phyloP scores from a whole-genome alignment of 176 grass and related monocot species.

The Aegilops sharonensis region DNA sequence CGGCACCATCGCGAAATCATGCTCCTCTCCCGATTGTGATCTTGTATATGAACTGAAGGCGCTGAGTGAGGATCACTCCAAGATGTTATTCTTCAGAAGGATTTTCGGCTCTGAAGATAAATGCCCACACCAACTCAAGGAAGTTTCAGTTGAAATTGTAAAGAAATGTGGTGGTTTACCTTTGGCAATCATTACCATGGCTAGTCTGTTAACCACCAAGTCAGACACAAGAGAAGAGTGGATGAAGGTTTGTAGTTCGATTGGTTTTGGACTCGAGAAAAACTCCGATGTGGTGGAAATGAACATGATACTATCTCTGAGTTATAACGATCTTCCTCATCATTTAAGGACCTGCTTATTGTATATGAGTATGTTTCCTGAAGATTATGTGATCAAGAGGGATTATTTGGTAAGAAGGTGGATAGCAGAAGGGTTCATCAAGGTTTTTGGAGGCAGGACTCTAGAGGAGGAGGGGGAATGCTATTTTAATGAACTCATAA shows the following conservation, averaged over 20 bases:
- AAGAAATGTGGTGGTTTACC: conserved; percentile 52
- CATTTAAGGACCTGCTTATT: conserved; percentile 51
- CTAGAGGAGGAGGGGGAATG: conserved; percentile 44
- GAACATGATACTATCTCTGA: conserved; percentile 47
- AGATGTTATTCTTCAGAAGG: conserved; percentile 45
- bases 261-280: conserved; percentile 42
- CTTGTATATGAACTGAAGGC: conserved; percentile 35
- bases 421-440: conserved; percentile 53
- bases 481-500: conserved; percentile 69
- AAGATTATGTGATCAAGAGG: conserved; percentile 43
- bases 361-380: conserved; percentile 54
- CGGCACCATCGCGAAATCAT: conserved; percentile 38
- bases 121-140: conserved; percentile 39
- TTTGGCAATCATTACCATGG: conserved; percentile 44
- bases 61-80: conserved; percentile 37
- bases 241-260: conserved; percentile 31
- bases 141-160: conserved; percentile 35
- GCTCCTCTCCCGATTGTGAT: conserved; percentile 22
- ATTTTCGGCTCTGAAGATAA: conserved; percentile 34
- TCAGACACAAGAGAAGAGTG: conserved; percentile 30
- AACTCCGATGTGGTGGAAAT: conserved; percentile 40
- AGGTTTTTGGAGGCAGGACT: not conserved
- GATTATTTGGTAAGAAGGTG: conserved; percentile 51
- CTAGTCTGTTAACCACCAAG: conserved; percentile 42
- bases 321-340: conserved; percentile 46